Evolutionary conservation across 2,329 filamentous ascomycete genomes (phyloP).

Genomic region (Canariomyces notabilis): DNA sequence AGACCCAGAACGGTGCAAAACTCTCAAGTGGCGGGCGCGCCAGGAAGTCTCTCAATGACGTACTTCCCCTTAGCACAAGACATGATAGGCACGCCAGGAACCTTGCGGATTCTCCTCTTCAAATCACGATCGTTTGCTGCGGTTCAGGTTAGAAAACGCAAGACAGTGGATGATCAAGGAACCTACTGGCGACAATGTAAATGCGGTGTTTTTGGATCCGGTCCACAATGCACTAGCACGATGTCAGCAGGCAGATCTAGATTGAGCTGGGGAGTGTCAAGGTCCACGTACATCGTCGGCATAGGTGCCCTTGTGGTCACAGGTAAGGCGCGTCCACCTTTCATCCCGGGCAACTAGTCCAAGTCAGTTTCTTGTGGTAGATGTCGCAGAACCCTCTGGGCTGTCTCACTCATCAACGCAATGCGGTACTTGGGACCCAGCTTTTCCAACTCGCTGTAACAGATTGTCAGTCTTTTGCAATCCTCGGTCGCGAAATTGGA

Average conservation of each 20-base stretch:
- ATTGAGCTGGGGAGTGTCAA: neutral
- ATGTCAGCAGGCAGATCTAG: conserved; percentile 43
- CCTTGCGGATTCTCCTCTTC: conserved; percentile 78
- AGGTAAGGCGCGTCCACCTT: conserved; percentile 77
- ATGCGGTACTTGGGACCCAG: conserved; percentile 84
- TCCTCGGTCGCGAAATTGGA: neutral
- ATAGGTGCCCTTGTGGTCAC: conserved; percentile 85
- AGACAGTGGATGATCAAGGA: conserved; percentile 33
- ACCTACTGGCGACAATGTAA: conserved; percentile 68
- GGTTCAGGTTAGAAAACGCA: conserved; percentile 18
- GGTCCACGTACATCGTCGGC: conserved; percentile 46
- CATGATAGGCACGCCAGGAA: conserved; percentile 64
- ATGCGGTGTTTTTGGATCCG: conserved; percentile 68
- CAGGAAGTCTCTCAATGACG: conserved; percentile 84
- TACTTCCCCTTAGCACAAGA: conserved; percentile 87
- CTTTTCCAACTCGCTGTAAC: conserved; percentile 77
- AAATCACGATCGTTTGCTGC: conserved; percentile 66
- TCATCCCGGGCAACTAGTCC: conserved; percentile 78
- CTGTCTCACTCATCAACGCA: conserved; percentile 40
- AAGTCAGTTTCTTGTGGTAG: too few relatives aligned
- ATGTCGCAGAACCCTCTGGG: neutral
- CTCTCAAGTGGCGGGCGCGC: conserved; percentile 64
- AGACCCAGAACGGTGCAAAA: too few relatives aligned
- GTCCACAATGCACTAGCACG: conserved; percentile 68
- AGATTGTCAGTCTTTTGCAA: conserved; percentile 5